These are phyloP conservation scores for Aspergillus sp. DNA, from an alignment of 2,329 filamentous ascomycete species.

Conservation along the genomic window DNA sequence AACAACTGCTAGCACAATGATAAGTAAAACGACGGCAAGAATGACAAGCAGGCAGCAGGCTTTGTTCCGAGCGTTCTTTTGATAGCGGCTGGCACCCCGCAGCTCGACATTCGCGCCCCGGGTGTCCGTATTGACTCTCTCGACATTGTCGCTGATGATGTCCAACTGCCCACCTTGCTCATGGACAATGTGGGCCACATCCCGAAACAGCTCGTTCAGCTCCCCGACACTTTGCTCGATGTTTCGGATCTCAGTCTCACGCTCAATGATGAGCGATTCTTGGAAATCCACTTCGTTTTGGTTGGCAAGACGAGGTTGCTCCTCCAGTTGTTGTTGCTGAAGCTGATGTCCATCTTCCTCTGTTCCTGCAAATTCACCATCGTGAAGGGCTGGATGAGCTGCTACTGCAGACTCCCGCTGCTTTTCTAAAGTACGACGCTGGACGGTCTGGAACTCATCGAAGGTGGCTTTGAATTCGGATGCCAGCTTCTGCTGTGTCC, in stretches of 20 bases:
- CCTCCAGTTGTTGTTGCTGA: conserved; percentile 65
- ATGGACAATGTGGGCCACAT: conserved; percentile 94
- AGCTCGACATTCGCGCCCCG: conserved; percentile 81
- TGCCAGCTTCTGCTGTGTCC: conserved; percentile 90
- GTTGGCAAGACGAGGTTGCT: conserved; percentile 74
- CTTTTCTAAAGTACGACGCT: conserved; percentile 85
- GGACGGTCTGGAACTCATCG: conserved; percentile 87
- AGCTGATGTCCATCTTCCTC: conserved; percentile 44
- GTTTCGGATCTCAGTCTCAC: conserved; percentile 92
- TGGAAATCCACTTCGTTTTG: conserved; percentile 98
- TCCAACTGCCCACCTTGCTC: conserved; percentile 89
- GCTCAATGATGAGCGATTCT: conserved; percentile 89
- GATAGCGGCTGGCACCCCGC: conserved; percentile 79
- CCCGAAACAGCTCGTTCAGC: conserved; percentile 91
- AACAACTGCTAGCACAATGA: conserved; percentile 82
- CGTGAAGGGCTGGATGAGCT: conserved; percentile 73
- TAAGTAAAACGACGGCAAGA: conserved; percentile 78
- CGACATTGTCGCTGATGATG: conserved; percentile 82
- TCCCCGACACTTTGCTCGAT: conserved; percentile 96
- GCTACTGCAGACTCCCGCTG: conserved; percentile 81
- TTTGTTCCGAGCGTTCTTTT: conserved; percentile 93
- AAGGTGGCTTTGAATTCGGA: conserved; percentile 87
- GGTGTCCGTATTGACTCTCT: conserved; percentile 75
- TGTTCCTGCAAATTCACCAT: conserved; percentile 25
- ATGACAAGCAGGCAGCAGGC: conserved; percentile 89